Evolutionary conservation across 257 asterid genomes (phyloP), one percentile per base, ranked within the genome.

Genomic region (Thymus mandschuricus): DNA sequence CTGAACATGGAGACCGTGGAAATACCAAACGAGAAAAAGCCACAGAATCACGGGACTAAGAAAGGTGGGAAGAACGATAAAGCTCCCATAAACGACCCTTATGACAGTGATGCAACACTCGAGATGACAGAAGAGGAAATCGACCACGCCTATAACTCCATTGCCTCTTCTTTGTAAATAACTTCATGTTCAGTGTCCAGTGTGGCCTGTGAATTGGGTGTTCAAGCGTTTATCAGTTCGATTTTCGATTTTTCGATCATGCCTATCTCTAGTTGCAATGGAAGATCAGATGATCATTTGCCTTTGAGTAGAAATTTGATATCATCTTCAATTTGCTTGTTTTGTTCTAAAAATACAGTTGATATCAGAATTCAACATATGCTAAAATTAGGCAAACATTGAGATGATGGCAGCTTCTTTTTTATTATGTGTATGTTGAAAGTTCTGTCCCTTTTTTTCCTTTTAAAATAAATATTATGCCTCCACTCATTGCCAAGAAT

Each of bases 61-160:
- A 84, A 77, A 62, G 68, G 35, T 10, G 59, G 48, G 2, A 65
- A 27, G 68, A 76, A 77, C 41, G 72, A 68, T 50, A 62, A 67
- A 28, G 64, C 38, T 65, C 77, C 59, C 11, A 50, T 66, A 46
- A 82, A 70, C 33, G 79, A 67, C 41, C 59, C 77, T 78, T 81
- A 80, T 43, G 95, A 91, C 61, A 89, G 93, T 57, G 97, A 92
- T 79, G 94, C 92, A 64, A 95, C 99, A 1, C 52, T 95, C 57
- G 98, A 88, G 87, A 89, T 95, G 99, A 87, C 97, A 9, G 99
- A 89, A 81, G 97, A 94, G n/a, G 99, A 94, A 75, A 91, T 91
- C 35, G 85, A 91, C 35, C 81, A 69, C 48, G 98, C 99, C 62
- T 92, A 83, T 70, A 76, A 75, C 75, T 62, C 77, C 59, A 44